Conservation (phyloP, 352 stramenopile genomes). For the Phytopythium sindhum region DNA sequence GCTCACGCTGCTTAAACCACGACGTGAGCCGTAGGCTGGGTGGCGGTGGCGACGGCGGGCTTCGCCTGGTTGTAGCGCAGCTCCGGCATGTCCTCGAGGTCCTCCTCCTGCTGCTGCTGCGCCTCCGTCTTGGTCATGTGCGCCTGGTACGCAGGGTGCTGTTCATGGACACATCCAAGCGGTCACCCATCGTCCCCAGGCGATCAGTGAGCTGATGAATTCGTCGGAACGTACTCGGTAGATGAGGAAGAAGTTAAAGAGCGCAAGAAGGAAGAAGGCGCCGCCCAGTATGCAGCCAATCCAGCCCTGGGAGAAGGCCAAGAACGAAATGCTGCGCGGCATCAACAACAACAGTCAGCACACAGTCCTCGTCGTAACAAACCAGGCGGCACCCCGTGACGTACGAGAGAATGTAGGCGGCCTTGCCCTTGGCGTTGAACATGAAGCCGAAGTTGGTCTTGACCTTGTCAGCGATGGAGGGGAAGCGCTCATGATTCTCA, state of each 20-base stretch:
- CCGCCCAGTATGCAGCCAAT: slow-evolving; percentile 72
- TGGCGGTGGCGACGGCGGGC: slow-evolving; percentile 20
- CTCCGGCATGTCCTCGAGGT: slow-evolving; percentile 74
- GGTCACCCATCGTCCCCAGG: slow-evolving; percentile 6
- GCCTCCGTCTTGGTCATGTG: slow-evolving; percentile 62
- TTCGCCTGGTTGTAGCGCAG: slow-evolving; percentile 76
- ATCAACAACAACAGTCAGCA: background rate
- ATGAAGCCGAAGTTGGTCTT: slow-evolving; percentile 89
- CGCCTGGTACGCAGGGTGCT: slow-evolving; percentile 79
- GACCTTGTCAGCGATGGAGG: slow-evolving; percentile 67
- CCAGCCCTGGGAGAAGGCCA: slow-evolving; percentile 77
- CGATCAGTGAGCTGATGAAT: background rate
- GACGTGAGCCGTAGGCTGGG: slow-evolving; percentile 50
- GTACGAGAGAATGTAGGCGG: slow-evolving; percentile 79
- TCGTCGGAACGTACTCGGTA: slow-evolving; percentile 42
- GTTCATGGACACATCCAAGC: slow-evolving; percentile 6
- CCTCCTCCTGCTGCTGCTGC: slow-evolving; percentile 46
- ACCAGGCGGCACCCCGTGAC: slow-evolving; percentile 8
- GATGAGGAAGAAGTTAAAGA: slow-evolving; percentile 90
- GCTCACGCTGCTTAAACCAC: slow-evolving; percentile 37
- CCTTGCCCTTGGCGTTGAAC: slow-evolving; percentile 83
- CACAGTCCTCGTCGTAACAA: too few relatives aligned
- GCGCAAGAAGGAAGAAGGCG: slow-evolving; percentile 68
- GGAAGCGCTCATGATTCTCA: slow-evolving; percentile 84
- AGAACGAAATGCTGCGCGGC: slow-evolving; percentile 64